Evolutionary conservation across 2,329 filamentous ascomycete species (phyloP).

Genomic region (Shiraia bambusicola): DNA sequence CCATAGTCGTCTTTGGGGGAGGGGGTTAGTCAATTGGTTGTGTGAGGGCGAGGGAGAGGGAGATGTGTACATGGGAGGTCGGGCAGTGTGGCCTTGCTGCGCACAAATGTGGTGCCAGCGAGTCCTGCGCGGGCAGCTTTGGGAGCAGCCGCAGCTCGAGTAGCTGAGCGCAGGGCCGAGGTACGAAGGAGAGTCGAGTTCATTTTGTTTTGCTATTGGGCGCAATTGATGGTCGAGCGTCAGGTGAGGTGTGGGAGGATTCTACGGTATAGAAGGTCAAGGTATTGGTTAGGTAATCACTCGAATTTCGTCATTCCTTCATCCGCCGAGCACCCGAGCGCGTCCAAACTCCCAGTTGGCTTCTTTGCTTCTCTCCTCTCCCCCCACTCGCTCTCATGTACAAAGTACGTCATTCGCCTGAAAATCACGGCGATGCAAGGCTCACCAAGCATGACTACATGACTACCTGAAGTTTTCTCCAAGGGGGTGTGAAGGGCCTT

Average conservation of each 20-base stretch:
- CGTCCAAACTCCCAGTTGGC: conserved; percentile 21
- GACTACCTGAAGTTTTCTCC: no score
- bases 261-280: neutral
- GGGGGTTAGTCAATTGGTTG: conserved; percentile 1
- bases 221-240: conserved; percentile 22
- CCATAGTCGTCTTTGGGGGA: conserved; percentile 95
- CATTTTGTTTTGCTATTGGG: conserved; percentile 56
- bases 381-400: no score
- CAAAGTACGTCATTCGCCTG: neutral
- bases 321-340: conserved; percentile 14
- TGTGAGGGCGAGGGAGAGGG: neutral
- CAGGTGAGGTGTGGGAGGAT: neutral
- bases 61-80: conserved; percentile 73
- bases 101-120: conserved; percentile 73
- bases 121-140: conserved; percentile 64
- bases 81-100: conserved; percentile 89
- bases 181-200: conserved; percentile 74
- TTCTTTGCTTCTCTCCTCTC: no score
- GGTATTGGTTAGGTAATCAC: neutral
- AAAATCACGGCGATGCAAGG: conserved; percentile 13
- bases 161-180: conserved; percentile 67
- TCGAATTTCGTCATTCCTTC: conserved; percentile 32
- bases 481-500: neutral
- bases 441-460: no score
- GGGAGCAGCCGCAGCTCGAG: conserved; percentile 67